phyloP scores from a whole-genome alignment of 108 stramenopile species.

The Fragilaria crotonensis region DNA sequence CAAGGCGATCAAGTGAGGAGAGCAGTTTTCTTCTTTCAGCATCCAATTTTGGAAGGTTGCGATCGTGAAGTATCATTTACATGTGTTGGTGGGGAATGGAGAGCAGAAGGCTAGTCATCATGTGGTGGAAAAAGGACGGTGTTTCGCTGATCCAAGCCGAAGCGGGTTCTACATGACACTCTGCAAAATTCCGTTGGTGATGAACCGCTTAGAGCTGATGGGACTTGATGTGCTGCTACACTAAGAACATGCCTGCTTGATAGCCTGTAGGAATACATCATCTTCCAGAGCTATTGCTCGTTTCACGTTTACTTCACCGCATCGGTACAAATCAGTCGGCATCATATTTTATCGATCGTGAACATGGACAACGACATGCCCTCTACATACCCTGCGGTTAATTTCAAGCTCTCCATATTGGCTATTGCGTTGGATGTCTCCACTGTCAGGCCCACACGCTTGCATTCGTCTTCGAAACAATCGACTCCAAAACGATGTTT shows the following conservation, averaged over 20 bases:
- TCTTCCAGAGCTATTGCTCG: no score
- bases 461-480: constrained; percentile 54
- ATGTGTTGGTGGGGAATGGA: constrained; percentile 22
- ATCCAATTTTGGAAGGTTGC: constrained; percentile 24
- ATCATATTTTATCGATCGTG: constrained; percentile 25
- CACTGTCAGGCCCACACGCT: constrained; percentile 30
- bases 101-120: constrained; percentile 33
- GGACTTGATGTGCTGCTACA: no score
- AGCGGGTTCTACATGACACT: no score
- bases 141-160: no score
- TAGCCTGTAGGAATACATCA: no score
- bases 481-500: constrained; percentile 80
- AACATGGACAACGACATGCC: constrained; percentile 65
- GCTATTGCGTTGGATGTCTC: constrained; percentile 22
- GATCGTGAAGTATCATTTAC: constrained; percentile 35
- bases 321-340: no score
- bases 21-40: constrained; percentile 28
- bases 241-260: no score
- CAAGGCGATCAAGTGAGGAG: constrained; percentile 24
- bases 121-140: no score
- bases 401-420: constrained; percentile 37
- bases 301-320: no score
- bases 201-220: no score
- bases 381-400: constrained; percentile 60
- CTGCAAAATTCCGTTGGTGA: no score